Evolutionary conservation across 345 rosid genomes (phyloP).

Genomic region (Gynandropsis gynandra): DNA sequence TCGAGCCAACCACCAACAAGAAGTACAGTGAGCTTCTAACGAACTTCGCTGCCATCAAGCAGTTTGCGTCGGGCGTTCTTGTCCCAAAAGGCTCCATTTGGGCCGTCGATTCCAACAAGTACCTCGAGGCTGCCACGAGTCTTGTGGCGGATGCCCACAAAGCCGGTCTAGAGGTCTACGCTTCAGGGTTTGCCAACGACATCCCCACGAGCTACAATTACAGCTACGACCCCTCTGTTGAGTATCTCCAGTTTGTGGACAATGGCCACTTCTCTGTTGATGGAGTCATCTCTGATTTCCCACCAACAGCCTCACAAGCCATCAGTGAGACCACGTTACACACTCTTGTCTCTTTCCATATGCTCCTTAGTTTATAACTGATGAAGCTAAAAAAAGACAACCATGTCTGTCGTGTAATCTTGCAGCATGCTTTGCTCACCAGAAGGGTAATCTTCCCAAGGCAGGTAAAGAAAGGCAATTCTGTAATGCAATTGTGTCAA

Average conservation of each 20-base stretch:
- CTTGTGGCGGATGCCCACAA: constrained; percentile 80
- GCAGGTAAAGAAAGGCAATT: constrained; percentile 26
- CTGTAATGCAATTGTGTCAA: background rate
- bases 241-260: constrained; percentile 59
- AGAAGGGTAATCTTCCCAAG: constrained; percentile 24
- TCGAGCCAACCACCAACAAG: constrained; percentile 66
- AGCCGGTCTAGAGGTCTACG: constrained; percentile 59
- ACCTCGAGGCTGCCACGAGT: constrained; percentile 46
- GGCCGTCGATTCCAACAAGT: constrained; percentile 43
- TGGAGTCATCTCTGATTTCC: constrained; percentile 78
- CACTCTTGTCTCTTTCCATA: background rate
- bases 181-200: constrained; percentile 79
- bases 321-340: constrained; percentile 39
- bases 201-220: constrained; percentile 42
- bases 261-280: constrained; percentile 58
- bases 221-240: constrained; percentile 58
- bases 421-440: constrained; percentile 62
- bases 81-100: constrained; percentile 77
- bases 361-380: background rate
- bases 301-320: constrained; percentile 66
- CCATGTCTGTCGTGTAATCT: background rate
- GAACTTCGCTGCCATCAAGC: constrained; percentile 49
- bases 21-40: constrained; percentile 39
- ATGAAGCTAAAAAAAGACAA: constrained; percentile 7
- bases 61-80: constrained; percentile 62